Evolutionary conservation across 768 basidiomycete genomes (phyloP), one percentile per base, ranked within the genome.

Genomic region (Podaxis sp.): DNA sequence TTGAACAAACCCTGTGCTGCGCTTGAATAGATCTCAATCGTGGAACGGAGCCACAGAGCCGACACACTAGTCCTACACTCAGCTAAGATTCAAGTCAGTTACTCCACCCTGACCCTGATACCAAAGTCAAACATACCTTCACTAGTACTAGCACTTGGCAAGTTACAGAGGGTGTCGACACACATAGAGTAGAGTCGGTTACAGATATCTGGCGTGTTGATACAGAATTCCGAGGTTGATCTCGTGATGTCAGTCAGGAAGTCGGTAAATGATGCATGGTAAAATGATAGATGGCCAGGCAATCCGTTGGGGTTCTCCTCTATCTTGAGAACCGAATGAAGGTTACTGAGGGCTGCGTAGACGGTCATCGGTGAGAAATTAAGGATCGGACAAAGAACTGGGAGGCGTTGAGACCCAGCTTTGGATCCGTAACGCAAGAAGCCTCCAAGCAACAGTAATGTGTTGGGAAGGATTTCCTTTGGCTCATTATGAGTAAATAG

Each of bases 371-470:
- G n/a, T 4, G 41, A 41, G 41, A 41, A n/a, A 0, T 41, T 41
- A 12, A 41, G 11, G 11, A 41, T 12, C 1, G 41, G 13, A 0
- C 41, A 41, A 41, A 41, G 13, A 17, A 41, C 15, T 15, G 4
- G 41, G n/a, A 12, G 13, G 0, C 1, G 4, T 5, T 4, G 11
- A 4, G 41, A 0, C 11, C 1, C 13, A 15, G n/a, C 4, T 0
- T 9, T 40, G 41, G 5, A 4, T 15, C n/a, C 4, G 0, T 41
- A 15, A 0, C 13, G 41, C 11, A n/a, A 12, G 15, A n/a, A 41
- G 0, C 24, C 0, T 0, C 24, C 24, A 41, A 41, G 41, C 4
- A 41, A n/a, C 41, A 41, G 41, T 12, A 41, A 15, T 41, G 41
- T 41, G 15, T 41, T 12, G 15, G 41, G 41, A 1, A 41, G 41